Base-by-base conservation (phyloP, 495 filamentous ascomycete genomes). In the Pyrenula massariospora region DNA sequence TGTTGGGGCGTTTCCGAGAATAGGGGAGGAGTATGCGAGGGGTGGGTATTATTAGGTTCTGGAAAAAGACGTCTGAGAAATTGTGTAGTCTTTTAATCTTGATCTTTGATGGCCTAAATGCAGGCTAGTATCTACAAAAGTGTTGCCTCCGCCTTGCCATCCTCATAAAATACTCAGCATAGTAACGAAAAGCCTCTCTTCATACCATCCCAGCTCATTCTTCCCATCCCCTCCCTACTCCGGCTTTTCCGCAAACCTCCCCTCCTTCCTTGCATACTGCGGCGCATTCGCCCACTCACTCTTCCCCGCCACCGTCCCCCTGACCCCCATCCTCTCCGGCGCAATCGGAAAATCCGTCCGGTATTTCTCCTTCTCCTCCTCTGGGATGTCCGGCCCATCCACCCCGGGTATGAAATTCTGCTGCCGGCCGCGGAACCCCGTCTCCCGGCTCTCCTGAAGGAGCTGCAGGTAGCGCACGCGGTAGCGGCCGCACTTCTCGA, bases 401-500 rank as follows among this genome's bases (percentile, higher is more conserved):
- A 24, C 50, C 22, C n/a, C 19, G 22, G 78, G 60, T 55, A 86
- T 74, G 68, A 87, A 88, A 73, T 96, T 95, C 74, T 93, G 87
- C 78, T 96, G 91, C 74, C 92, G 78, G 63, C 91, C 93, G 50
- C 92, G 67, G 68, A 95, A 96, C 62, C 93, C 93, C 74, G 81
- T 84, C 63, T 96, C 77, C 74, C 89, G 87, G 64, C 85, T 75
- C 57, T 91, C 84, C 71, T 85, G 85, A 67, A 98, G 76, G 56
- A 96, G 74, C 68, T 95, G 86, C 61, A 98, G 83, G 73, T 98
- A 98, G 65, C 89, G 85, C 67, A 96, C 93, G 85, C 94, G 81
- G 73, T 96, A 72, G 65, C 76, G 73, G 63, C 89, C 90, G 72
- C 93, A 98, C 76, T 96, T 98, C 82, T 96, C 92, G 62, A 97